Evolutionary conservation across 2,329 filamentous ascomycete genomes (phyloP).

Genomic region (Paecilomyces sp.): DNA sequence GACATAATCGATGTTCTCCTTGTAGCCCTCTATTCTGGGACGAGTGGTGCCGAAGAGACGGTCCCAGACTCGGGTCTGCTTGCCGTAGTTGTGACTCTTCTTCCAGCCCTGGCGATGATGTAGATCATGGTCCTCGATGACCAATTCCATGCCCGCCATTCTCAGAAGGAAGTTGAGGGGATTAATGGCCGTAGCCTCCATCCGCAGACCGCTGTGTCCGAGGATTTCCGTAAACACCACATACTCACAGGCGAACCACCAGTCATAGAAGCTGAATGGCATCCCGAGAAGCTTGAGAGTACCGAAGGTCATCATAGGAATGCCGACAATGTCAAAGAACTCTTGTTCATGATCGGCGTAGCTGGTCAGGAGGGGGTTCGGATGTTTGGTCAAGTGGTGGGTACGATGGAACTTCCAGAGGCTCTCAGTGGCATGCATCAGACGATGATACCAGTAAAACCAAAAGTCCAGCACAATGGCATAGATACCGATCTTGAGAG

Average conservation of each 20-base stretch:
- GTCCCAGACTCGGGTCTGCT: conserved; percentile 27
- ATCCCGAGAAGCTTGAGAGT: conserved; percentile 26
- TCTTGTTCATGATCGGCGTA: conserved; percentile 36
- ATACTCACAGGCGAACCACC: conserved; percentile 38
- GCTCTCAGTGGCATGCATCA: conserved; percentile 29
- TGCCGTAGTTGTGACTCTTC: conserved; percentile 26
- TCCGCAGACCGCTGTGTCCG: conserved; percentile 33
- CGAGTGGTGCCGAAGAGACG: conserved; percentile 20
- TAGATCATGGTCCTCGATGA: conserved; percentile 33
- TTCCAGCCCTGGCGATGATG: conserved; percentile 27
- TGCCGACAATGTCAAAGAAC: conserved; percentile 31
- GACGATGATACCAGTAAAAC: conserved; percentile 37
- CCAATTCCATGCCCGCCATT: conserved; percentile 25
- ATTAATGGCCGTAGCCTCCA: conserved; percentile 25
- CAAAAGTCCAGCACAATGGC: conserved; percentile 35
- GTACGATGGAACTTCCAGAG: conserved; percentile 36
- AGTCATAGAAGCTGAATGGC: conserved; percentile 38
- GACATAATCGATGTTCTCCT: conserved; percentile 18
- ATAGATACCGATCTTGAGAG: conserved; percentile 30
- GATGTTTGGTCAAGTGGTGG: conserved; percentile 37
- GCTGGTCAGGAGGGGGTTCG: conserved; percentile 29
- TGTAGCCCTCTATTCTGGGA: conserved; percentile 23
- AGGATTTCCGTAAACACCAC: conserved; percentile 33
- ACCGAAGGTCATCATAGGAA: conserved; percentile 28
- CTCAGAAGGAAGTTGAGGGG: conserved; percentile 24